These are phyloP conservation scores for Pseudopediastrum boryanum DNA, from an alignment of 139 green algal genomes.

Conservation along the genomic window DNA sequence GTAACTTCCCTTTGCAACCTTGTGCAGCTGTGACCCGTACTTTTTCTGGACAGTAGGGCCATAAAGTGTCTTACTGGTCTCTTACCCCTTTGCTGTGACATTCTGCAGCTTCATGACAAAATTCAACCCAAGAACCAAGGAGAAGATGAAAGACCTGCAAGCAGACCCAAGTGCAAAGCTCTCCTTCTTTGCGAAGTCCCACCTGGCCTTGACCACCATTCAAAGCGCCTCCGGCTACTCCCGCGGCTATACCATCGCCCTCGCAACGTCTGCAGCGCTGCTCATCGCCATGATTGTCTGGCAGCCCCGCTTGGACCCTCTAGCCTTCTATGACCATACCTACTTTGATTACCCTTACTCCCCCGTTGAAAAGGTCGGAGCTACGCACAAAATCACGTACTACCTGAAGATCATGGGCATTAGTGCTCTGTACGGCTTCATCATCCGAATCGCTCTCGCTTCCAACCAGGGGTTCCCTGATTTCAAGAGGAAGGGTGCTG, in stretches of 20 bases:
- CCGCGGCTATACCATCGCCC: background rate
- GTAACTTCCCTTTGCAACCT: too few relatives aligned
- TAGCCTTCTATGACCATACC: background rate
- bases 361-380: background rate
- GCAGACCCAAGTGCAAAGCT: background rate
- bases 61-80: conserved; percentile 1
- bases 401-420: conserved; percentile 21
- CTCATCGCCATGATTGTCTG: conserved; percentile 15
- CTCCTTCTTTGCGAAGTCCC: background rate
- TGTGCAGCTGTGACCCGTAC: too few relatives aligned
- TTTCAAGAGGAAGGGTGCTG: background rate
- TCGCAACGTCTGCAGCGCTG: background rate
- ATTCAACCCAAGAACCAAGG: background rate
- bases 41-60: background rate
- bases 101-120: background rate
- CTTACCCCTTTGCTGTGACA: background rate
- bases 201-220: background rate
- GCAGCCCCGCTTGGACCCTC: background rate
- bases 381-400: background rate
- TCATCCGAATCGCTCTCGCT: conserved; percentile 3
- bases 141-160: background rate
- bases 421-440: background rate
- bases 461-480: background rate
- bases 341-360: background rate
- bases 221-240: conserved; percentile 18